phyloP scores from a whole-genome alignment of 2,329 filamentous ascomycete genomes.

The Fusarium pseudonygamai region DNA sequence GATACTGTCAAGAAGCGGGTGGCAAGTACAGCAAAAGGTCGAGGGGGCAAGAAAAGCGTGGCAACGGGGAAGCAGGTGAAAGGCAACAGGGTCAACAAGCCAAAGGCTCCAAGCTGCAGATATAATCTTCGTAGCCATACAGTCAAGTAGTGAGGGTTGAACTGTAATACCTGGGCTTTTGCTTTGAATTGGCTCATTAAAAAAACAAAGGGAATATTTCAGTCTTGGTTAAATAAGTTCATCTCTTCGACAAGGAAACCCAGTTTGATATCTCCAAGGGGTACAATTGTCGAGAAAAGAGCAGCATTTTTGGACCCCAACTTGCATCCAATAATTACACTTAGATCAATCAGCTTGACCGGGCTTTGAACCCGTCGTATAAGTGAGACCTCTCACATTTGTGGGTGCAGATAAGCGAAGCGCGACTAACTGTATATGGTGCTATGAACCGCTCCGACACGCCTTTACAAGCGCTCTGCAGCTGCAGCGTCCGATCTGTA shows the following conservation, averaged over 20 bases:
- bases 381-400: background rate
- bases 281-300: background rate
- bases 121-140: background rate
- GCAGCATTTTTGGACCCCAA: background rate
- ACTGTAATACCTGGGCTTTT: background rate
- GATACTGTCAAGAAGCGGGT: background rate
- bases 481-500: background rate
- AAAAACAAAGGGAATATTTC: background rate
- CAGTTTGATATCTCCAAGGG: background rate
- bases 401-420: conserved; percentile 12
- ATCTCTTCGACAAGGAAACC: background rate
- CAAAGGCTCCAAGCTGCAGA: background rate
- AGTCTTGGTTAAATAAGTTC: background rate
- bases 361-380: background rate
- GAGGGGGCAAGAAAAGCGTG: background rate
- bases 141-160: background rate
- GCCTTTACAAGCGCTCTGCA: background rate
- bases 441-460: conserved; percentile 12
- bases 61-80: background rate
- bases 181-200: background rate
- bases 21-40: background rate
- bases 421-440: conserved; percentile 12
- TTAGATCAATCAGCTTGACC: background rate
- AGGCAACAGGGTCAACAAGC: background rate
- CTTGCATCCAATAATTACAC: background rate